Percentiles rank a stretch among this genome's conserved stretches.
phyloP scores from a whole-genome alignment of 305 asterid species.

The Fraxinus nigra region DNA sequence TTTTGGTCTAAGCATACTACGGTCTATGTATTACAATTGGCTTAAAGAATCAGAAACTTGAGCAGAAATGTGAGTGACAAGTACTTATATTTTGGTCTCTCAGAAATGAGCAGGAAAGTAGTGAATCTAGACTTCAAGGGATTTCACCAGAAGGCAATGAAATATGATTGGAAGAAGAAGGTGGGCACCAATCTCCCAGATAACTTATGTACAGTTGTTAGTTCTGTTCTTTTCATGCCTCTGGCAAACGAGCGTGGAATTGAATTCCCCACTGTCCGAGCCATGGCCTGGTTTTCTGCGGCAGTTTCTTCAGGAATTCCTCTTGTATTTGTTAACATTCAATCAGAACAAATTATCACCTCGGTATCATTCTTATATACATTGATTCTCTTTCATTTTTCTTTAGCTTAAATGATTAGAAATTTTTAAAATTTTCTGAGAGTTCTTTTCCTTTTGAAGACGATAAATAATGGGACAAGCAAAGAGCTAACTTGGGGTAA shows the following conservation, averaged over 20 bases:
- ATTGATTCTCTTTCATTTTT: not conserved
- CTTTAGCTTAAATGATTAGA: not conserved
- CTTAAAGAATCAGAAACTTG: not conserved
- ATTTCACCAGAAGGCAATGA: slow-evolving; percentile 35
- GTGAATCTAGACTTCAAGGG: slow-evolving; percentile 42
- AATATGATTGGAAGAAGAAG: slow-evolving; percentile 49
- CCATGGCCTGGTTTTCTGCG: slow-evolving; percentile 62
- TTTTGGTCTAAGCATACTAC: too few relatives aligned
- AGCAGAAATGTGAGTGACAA: not conserved
- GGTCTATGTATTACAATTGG: not conserved
- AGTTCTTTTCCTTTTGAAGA: slow-evolving; percentile 14
- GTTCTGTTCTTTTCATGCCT: slow-evolving; percentile 52
- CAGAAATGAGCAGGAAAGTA: slow-evolving; percentile 52
- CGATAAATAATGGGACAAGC: slow-evolving; percentile 21
- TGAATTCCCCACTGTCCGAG: slow-evolving; percentile 37
- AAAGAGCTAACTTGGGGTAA: slow-evolving; percentile 34
- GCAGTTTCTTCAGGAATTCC: slow-evolving; percentile 52
- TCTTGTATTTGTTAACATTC: slow-evolving; percentile 42
- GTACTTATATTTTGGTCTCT: not conserved
- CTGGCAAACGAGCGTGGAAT: slow-evolving; percentile 28
- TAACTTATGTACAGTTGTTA: slow-evolving; percentile 36
- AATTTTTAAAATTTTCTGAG: not conserved
- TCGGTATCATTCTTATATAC: slow-evolving; percentile 25
- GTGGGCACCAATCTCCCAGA: slow-evolving; percentile 45
- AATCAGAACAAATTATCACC: slow-evolving; percentile 45